Percentiles rank a stretch among this genome's conserved stretches.
Conservation (phyloP, 345 rosid genomes). For the Cardamine resedifolia region DNA sequence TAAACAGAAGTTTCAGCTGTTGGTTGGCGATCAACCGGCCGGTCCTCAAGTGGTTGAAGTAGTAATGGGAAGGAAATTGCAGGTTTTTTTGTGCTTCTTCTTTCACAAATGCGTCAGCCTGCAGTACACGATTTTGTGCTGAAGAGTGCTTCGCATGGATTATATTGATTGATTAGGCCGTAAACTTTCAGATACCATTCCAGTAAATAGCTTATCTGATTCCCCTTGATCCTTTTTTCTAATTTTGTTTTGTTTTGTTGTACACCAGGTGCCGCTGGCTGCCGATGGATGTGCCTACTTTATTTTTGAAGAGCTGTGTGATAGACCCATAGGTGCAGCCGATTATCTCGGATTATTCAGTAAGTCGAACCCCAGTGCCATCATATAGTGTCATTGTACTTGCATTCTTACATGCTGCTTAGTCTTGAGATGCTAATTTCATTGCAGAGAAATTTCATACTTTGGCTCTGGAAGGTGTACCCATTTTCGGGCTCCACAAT, state of each 20-base stretch:
- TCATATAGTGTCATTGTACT: conserved; percentile 2
- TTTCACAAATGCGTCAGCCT: not conserved
- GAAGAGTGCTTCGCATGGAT: conserved; percentile 11
- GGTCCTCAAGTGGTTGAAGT: conserved; percentile 77
- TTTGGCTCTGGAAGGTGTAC: conserved; percentile 84
- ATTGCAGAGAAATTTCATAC: conserved; percentile 87
- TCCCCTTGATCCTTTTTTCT: not conserved
- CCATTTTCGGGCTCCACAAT: conserved; percentile 80
- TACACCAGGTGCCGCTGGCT: conserved; percentile 68
- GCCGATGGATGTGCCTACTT: conserved; percentile 96
- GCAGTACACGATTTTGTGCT: not conserved
- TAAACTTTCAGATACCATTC: not conserved
- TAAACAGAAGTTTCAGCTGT: conserved; percentile 61
- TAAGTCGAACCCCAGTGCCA: conserved; percentile 42
- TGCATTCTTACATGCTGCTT: conserved; percentile 7
- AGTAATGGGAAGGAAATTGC: conserved; percentile 86
- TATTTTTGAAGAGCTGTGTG: conserved; percentile 87
- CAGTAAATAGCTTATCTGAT: conserved; percentile 7
- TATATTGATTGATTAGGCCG: not conserved
- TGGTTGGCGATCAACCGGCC: conserved; percentile 56
- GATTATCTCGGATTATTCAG: conserved; percentile 97
- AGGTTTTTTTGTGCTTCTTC: conserved; percentile 45
- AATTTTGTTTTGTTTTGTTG: not conserved
- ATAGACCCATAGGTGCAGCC: conserved; percentile 91
- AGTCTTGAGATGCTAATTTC: conserved; percentile 26